These are phyloP conservation scores for Nyssa sinensis DNA, from an alignment of 148 eudicot species.

Conservation along the genomic window DNA sequence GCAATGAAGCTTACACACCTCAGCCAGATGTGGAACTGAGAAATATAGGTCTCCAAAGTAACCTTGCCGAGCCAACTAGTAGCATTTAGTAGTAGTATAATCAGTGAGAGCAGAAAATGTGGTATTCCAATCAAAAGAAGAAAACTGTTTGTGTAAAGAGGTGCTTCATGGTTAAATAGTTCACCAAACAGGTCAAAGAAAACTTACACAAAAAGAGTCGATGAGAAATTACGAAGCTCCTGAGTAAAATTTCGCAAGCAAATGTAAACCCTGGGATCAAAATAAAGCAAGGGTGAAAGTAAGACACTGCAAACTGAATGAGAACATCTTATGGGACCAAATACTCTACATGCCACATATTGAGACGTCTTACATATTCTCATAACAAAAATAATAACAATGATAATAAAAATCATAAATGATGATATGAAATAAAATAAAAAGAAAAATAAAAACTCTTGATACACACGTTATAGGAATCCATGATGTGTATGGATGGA, in stretches of 20 bases:
- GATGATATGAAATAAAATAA: background rate
- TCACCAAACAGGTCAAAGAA: background rate
- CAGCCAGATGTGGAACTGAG: conserved; percentile 98
- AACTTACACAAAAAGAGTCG: conserved; percentile 95
- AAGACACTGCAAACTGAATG: too few species aligned
- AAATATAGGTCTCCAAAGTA: conserved; percentile 95
- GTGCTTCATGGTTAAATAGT: conserved; percentile 1
- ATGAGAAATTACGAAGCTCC: conserved; percentile 63
- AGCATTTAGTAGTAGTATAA: conserved; percentile 18
- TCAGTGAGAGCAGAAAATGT: conserved; percentile 4
- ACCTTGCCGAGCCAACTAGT: conserved; percentile 96
- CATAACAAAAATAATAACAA: background rate
- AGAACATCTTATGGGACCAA: background rate
- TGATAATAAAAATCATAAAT: too few species aligned
- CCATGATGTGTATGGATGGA: conserved; percentile 98
- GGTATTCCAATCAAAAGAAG: too few species aligned
- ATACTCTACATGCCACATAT: background rate
- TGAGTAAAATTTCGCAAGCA: conserved; percentile 86
- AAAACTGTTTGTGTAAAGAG: too few species aligned
- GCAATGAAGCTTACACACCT: conserved; percentile 43
- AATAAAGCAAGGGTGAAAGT: conserved; percentile 13
- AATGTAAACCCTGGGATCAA: conserved; percentile 78
- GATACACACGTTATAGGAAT: conserved; percentile 83
- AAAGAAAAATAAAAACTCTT: background rate
- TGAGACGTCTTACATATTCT: background rate